Base-by-base conservation (phyloP, 2,329 filamentous ascomycete species). In the Mycocentrospora acerina region DNA sequence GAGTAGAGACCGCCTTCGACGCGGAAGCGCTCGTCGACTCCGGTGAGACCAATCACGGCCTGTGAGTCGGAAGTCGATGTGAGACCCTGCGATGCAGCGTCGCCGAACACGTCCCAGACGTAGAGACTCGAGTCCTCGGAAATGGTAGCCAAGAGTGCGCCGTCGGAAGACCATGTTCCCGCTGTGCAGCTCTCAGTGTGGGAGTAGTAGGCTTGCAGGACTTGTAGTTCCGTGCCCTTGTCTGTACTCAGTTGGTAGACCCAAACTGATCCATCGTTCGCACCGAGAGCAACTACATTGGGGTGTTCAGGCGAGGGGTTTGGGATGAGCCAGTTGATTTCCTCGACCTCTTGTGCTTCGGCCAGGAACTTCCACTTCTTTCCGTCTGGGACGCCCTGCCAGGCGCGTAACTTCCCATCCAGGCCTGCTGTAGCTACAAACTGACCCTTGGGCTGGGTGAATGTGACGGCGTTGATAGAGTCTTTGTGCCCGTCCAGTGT, bases 1-100 rank as follows among this genome's bases (percentile, higher is more conserved):
- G 86, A 89, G 77, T 90, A 97, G 2, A 98, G 75, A 1, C 93
- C 93, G 16, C 91, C 93, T 42, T 95, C 88, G 33, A 97, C 86
- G 22, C 81, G 83, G 71, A 98, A 98, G 31, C 93, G 83, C 72
- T 95, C 88, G 69, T 98, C 93, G 11, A 81, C 77, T 0, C 78
- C 79, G 2, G 87, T 95, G 30, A 96, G 75, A 1, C 82, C 83
- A 6, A 97, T 81, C 10, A 90, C 82, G 0, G 88, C 75, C 50
- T 82, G 81, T 11, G 76, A 73, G 16, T 78, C 74, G 4, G 75
- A 72, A 2, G 75, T 74, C 16, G 77, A 73, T 2, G 74, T 72
- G 11, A 84, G 65, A 3, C 80, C 82, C 7, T 80, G 79, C 0
- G 78, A 84, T 3, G 85, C 83, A 1, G 87, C 88, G 15, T 82